phyloP scores from a whole-genome alignment of 768 basidiomycete species.

The Leccinum olivaceopallidum region DNA sequence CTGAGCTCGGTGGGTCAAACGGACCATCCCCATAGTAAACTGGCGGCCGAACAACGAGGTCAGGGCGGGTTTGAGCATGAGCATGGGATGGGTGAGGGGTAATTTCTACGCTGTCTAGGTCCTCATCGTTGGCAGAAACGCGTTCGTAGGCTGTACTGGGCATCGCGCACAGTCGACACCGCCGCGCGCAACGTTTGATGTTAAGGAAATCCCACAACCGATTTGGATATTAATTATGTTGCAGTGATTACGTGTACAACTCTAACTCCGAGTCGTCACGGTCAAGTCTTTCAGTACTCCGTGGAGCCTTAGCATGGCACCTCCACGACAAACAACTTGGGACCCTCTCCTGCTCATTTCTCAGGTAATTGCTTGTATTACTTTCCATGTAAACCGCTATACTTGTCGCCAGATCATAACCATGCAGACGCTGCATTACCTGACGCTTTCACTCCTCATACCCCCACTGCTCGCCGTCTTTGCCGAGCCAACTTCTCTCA shows the following conservation, averaged over 20 bases:
- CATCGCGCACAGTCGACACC: slow-evolving; percentile 22
- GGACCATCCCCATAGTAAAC: slow-evolving; percentile 75
- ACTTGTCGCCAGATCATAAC: slow-evolving; percentile 72
- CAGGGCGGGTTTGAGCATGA: slow-evolving; percentile 1
- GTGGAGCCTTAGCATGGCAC: slow-evolving; percentile 30
- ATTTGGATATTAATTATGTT: slow-evolving; percentile 13
- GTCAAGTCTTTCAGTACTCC: neutral
- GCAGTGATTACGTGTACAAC: slow-evolving; percentile 14
- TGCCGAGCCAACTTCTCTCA: slow-evolving; percentile 68
- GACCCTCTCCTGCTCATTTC: slow-evolving; percentile 87
- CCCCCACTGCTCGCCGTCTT: slow-evolving; percentile 78
- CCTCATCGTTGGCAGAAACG: slow-evolving; percentile 27
- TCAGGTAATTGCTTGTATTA: slow-evolving; percentile 51
- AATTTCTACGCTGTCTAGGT: slow-evolving; percentile 20
- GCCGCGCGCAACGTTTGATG: slow-evolving; percentile 1
- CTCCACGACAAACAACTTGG: slow-evolving; percentile 62
- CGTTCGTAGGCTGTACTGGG: slow-evolving; percentile 31
- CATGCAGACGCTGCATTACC: slow-evolving; percentile 91
- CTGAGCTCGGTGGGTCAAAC: slow-evolving; percentile 80
- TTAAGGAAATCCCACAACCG: neutral
- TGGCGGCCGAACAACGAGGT: slow-evolving; percentile 29
- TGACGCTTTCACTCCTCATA: slow-evolving; percentile 79
- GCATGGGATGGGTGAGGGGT: slow-evolving; percentile 6
- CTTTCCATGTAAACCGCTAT: neutral
- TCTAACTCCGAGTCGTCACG: neutral